Evolutionary conservation across 371 early-diverging fungal genomes (phyloP), one percentile per base, ranked within the genome.

Genomic region (Syncephalastrum racemosum): DNA sequence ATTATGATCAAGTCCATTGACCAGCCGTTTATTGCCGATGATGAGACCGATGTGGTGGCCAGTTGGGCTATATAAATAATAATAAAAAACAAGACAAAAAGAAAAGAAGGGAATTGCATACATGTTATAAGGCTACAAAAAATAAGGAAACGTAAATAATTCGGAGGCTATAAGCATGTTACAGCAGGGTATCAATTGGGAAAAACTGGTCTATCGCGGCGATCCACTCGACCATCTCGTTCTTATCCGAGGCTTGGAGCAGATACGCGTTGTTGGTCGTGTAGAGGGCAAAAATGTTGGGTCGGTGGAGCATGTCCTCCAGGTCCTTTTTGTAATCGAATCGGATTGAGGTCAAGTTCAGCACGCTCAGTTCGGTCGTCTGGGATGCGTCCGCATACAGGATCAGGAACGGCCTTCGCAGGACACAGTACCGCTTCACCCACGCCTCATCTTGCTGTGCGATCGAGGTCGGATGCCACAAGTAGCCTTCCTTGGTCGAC

Each of bases 1-100:
- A 66, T 87, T 24, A 93, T 93, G 89, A 92, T 95, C 65, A 83
- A 83, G 60, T 80, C 85, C 15, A 85, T 94, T 40, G 89, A 86
- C 46, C 76, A 81, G 58, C 90, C 91, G 8, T 90, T 95, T 60
- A 66, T 91, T 39, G 62, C 64, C 7, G 54, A 61, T 20, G 83
- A 84, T 18, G 87, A 86, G 47, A 60, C 56, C 6, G 88, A 86
- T 1, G 55, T 67, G 12, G 63, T 77, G 27, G 51, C 66, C 50
- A 71, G 77, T 15, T 88, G 88, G 88, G 70, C 75, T 12, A 67
- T 87, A 22, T 85, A 78, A 73, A 20, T 36, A 19, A 31, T 27
- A 45, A 45, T 27, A 45, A 31, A 31, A 31, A 31, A 31, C 36
- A 31, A 31, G 36, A 31, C 36, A 31, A 31, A 31, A 31, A 5